These are phyloP conservation scores for Pseudotulostoma volvatum DNA, from an alignment of 495 filamentous ascomycete species.

Conservation along the genomic window DNA sequence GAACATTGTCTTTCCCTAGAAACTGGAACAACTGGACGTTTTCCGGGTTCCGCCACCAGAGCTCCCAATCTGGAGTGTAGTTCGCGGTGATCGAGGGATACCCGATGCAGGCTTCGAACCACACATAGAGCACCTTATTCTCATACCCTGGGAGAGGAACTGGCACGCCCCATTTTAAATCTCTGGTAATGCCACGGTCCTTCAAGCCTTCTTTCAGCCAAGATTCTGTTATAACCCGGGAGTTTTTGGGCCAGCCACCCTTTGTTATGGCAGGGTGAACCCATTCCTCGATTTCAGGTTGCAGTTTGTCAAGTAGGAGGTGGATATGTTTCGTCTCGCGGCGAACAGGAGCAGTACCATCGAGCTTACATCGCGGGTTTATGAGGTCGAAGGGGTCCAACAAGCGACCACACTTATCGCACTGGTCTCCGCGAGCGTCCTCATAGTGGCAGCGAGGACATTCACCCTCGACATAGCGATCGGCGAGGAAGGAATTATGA, in stretches of 20 bases:
- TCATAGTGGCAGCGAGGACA: slow-evolving; percentile 67
- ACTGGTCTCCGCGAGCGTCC: slow-evolving; percentile 75
- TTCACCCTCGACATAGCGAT: slow-evolving; percentile 84
- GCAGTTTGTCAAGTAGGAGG: slow-evolving; percentile 62
- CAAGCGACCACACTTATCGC: slow-evolving; percentile 70
- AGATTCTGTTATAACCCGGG: slow-evolving; percentile 48
- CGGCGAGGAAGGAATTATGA: slow-evolving; percentile 74
- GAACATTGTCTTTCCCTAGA: slow-evolving; percentile 95
- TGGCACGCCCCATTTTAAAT: slow-evolving; percentile 76
- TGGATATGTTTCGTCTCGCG: slow-evolving; percentile 61
- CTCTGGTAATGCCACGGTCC: slow-evolving; percentile 76
- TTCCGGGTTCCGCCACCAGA: slow-evolving; percentile 88
- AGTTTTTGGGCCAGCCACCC: slow-evolving; percentile 65
- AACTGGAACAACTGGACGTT: slow-evolving; percentile 90
- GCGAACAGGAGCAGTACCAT: slow-evolving; percentile 58
- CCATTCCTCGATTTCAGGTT: slow-evolving; percentile 59
- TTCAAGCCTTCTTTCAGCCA: slow-evolving; percentile 76
- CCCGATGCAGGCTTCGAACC: slow-evolving; percentile 97
- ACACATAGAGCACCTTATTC: slow-evolving; percentile 86
- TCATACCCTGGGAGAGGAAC: slow-evolving; percentile 48
- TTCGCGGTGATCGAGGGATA: slow-evolving; percentile 91
- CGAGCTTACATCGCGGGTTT: slow-evolving; percentile 59
- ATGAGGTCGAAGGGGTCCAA: slow-evolving; percentile 51
- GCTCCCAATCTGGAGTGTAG: slow-evolving; percentile 75
- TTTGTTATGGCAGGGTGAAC: slow-evolving; percentile 38